Evolutionary conservation across 140 eudicot species (phyloP), one percentile per base, ranked within the genome.

Genomic region (Oenanthe javanica): DNA sequence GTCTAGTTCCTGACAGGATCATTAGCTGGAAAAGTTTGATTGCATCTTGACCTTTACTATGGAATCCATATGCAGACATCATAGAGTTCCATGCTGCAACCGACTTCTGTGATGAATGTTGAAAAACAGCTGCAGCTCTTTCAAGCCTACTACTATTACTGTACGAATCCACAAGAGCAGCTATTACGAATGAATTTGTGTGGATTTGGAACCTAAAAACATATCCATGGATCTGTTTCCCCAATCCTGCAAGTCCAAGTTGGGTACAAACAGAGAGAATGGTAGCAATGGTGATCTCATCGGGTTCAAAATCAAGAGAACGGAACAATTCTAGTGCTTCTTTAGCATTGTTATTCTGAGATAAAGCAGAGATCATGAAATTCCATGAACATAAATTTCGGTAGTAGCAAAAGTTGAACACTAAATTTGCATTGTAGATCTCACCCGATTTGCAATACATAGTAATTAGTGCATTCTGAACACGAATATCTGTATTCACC

Each of bases 381-480:
- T 90, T 90, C 94, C 94, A 88, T 47, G 92, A 86, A 83, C 94
- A 90, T 57, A 90, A 78, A 73, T 88, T 90, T 57, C 84, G 92
- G 61, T 81, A 38, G 49, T 19, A 6, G 77, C 89, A 78, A 52
- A 75, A 81, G 79, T 81, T 66, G 75, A 90, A 90, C 50, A 86
- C 89, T 75, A 70, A 61, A 61, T 18, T 70, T 14, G 94, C 91
- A 64, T 84, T 81, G 21, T 86, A 83, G 6, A 81, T 49, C 14
- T 90, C 88, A 27, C 83, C 80, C 36, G 84, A 74, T 86, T 85
- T 88, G 21, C 92, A 90, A 27, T 90, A 90, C 94, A 90, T 88
- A 27, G 94, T 86, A 31, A 88, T 84, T 27, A 90, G 80, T 45
- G 87, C 89, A 50, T 88, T 90, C 61, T 79, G 81, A 80, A 88